Evolutionary conservation across 2,329 filamentous ascomycete species (phyloP).

Genomic region (Clarireedia homoeocarpa): DNA sequence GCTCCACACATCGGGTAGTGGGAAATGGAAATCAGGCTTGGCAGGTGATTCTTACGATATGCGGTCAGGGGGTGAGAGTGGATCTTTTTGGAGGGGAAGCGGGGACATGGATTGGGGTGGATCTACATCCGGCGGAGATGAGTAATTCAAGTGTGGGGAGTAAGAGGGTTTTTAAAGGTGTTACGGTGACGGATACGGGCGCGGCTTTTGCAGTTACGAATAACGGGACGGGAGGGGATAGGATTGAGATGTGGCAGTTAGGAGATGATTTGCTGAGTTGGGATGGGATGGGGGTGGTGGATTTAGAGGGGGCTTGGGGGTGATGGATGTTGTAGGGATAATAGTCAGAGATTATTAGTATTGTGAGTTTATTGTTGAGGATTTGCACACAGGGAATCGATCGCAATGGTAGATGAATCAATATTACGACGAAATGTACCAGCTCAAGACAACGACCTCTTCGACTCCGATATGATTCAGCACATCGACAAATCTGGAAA

Average conservation of each 20-base stretch:
- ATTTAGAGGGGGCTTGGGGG: not conserved
- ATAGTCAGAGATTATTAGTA: no score
- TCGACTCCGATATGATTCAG: no score
- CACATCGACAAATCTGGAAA: no score
- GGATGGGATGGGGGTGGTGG: not conserved
- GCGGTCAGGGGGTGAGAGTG: not conserved
- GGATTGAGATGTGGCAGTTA: not conserved
- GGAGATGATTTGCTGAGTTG: not conserved
- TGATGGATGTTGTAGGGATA: no score
- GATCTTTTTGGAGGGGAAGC: not conserved
- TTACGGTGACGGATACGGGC: conserved; percentile 9
- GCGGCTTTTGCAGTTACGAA: conserved; percentile 9
- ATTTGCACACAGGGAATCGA: no score
- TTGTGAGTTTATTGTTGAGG: no score
- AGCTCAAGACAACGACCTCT: no score
- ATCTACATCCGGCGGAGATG: not conserved
- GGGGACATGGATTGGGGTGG: not conserved
- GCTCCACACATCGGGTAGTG: not conserved
- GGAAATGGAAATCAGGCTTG: not conserved
- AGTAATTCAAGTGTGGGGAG: conserved; percentile 6
- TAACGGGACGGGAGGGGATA: not conserved
- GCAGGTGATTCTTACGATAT: not conserved
- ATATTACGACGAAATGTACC: no score
- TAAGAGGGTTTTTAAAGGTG: not conserved
- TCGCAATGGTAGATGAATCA: no score